These are phyloP conservation scores for Rhinocladiella mackenziei DNA, from an alignment of 2,329 filamentous ascomycete genomes.

Conservation along the genomic window DNA sequence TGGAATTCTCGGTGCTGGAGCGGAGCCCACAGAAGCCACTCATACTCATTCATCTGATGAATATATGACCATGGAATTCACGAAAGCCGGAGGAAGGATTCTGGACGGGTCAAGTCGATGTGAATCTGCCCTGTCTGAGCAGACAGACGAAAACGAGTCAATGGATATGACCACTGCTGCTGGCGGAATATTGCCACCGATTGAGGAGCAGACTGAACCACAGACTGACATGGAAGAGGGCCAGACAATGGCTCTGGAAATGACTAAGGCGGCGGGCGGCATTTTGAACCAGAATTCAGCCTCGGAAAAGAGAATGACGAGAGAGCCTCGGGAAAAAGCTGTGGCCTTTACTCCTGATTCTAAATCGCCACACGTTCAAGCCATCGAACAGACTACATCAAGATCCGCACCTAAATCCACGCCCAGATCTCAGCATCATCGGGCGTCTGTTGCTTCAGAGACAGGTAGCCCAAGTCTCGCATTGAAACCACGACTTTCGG, in stretches of 20 bases:
- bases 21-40: constrained; percentile 33
- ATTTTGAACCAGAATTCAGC: constrained; percentile 48
- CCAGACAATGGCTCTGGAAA: constrained; percentile 61
- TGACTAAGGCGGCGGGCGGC: constrained; percentile 60
- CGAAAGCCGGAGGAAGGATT: constrained; percentile 43
- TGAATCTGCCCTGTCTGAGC: constrained; percentile 20
- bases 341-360: not conserved
- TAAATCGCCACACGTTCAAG: constrained; percentile 32
- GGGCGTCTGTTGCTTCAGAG: constrained; percentile 42
- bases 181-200: constrained; percentile 42
- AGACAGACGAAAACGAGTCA: constrained; percentile 37
- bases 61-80: constrained; percentile 48
- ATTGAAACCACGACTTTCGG: constrained; percentile 46
- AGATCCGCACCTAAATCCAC: constrained; percentile 24
- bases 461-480: constrained; percentile 55
- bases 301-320: not conserved
- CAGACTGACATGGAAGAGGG: constrained; percentile 38
- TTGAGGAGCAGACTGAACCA: constrained; percentile 39
- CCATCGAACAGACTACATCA: constrained; percentile 12
- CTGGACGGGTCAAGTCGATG: constrained; percentile 13
- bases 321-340: constrained; percentile 1
- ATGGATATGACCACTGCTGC: constrained; percentile 60
- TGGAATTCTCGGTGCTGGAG: constrained; percentile 40
- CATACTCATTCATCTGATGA: constrained; percentile 43
- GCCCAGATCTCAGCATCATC: constrained; percentile 26